These are phyloP conservation scores for Lipomyces spencermartinsiae DNA, from an alignment of 805 yeast species.

Conservation along the genomic window DNA sequence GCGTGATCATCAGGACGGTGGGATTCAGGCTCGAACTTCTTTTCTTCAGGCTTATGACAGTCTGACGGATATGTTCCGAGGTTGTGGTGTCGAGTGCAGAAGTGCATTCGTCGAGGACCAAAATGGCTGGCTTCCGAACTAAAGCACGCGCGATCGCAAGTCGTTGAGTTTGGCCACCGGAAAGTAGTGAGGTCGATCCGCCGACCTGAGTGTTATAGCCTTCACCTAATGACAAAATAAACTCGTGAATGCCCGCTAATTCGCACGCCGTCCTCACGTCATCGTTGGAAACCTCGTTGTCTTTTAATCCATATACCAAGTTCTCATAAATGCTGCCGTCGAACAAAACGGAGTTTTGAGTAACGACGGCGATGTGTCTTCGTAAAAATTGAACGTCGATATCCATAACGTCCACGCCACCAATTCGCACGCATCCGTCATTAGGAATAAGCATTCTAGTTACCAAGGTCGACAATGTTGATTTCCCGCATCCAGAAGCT, in stretches of 20 bases:
- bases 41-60: conserved; percentile 52
- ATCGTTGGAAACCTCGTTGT: background rate
- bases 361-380: conserved; percentile 66
- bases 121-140: conserved; percentile 66
- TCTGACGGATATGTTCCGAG: conserved; percentile 54
- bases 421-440: conserved; percentile 52
- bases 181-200: conserved; percentile 55
- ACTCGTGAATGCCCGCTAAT: conserved; percentile 59
- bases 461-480: conserved; percentile 69
- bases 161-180: conserved; percentile 93
- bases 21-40: background rate
- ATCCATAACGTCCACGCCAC: conserved; percentile 55
- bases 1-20: conserved; percentile 72
- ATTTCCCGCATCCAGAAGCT: conserved; percentile 89
- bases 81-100: conserved; percentile 80
- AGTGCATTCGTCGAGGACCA: conserved; percentile 85
- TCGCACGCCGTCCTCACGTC: conserved; percentile 51
- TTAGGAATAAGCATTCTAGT: conserved; percentile 57
- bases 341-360: conserved; percentile 74
- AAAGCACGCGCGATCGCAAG: conserved; percentile 84
- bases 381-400: conserved; percentile 60
- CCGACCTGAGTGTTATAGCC: conserved; percentile 68
- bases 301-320: conserved; percentile 61
- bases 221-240: conserved; percentile 60
- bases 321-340: conserved; percentile 78